Conservation (phyloP, 768 basidiomycete genomes). For the Boletus pseudopeckii region DNA sequence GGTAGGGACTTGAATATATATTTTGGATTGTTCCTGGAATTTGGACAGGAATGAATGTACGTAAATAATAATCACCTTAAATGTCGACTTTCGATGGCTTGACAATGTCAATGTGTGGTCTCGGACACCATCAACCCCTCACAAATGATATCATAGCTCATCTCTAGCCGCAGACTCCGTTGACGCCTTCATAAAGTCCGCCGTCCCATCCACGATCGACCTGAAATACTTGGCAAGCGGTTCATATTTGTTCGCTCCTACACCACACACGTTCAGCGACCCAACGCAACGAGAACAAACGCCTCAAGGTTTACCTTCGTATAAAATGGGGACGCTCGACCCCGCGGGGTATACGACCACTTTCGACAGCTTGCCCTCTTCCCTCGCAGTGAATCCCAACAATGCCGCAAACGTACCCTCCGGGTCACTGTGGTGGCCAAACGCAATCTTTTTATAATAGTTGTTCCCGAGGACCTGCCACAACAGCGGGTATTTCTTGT, state of each 20-base stretch:
- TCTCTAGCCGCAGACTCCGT: constrained; percentile 36
- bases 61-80: background rate
- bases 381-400: constrained; percentile 56
- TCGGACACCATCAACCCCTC: background rate
- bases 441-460: constrained; percentile 57
- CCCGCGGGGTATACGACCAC: constrained; percentile 69
- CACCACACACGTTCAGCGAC: background rate
- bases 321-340: constrained; percentile 53
- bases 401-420: constrained; percentile 55
- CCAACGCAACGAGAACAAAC: background rate
- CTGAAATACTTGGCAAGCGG: constrained; percentile 71
- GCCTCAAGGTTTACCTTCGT: constrained; percentile 52
- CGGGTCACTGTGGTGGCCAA: constrained; percentile 64
- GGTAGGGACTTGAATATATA: background rate
- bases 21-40: background rate
- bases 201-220: constrained; percentile 65
- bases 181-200: constrained; percentile 44
- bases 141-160: constrained; percentile 23
- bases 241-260: constrained; percentile 72
- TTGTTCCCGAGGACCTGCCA: constrained; percentile 80
- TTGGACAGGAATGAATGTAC: background rate
- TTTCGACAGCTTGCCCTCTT: constrained; percentile 53
- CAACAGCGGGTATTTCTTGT: constrained; percentile 70
- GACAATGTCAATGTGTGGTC: background rate
- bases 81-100: background rate